phyloP scores from a whole-genome alignment of 306 rosid species.

The Quercus wislizeni region DNA sequence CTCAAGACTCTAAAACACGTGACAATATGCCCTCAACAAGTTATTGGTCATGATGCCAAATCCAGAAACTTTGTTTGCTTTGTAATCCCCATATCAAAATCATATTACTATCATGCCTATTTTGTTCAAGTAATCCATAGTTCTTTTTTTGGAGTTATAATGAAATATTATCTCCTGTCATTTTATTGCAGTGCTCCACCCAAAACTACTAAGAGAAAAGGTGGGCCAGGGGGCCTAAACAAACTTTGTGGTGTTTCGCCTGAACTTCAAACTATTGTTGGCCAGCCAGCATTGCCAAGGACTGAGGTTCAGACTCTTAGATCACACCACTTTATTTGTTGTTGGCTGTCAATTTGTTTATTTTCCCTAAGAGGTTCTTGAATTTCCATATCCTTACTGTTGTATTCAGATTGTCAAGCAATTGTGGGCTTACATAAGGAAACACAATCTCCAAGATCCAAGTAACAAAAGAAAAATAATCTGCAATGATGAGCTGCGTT shows the following conservation, averaged over 20 bases:
- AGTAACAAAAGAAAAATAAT: constrained; percentile 61
- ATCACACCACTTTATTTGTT: neutral
- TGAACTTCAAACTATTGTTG: constrained; percentile 87
- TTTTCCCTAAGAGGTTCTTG: constrained; percentile 18
- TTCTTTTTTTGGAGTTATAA: constrained; percentile 11
- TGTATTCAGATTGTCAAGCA: constrained; percentile 60
- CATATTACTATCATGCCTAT: neutral
- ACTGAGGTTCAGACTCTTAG: constrained; percentile 56
- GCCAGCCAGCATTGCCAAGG: constrained; percentile 73
- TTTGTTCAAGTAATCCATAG: neutral
- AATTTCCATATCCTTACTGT: neutral
- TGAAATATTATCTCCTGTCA: neutral
- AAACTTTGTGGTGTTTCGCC: constrained; percentile 83
- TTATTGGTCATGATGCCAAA: neutral
- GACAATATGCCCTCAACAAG: neutral
- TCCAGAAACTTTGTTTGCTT: neutral
- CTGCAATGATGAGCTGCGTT: constrained; percentile 58
- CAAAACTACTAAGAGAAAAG: constrained; percentile 68
- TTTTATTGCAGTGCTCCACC: constrained; percentile 47
- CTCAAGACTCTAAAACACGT: neutral
- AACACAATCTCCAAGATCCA: constrained; percentile 58
- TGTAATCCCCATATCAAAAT: neutral
- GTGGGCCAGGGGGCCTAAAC: constrained; percentile 89
- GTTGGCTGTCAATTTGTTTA: neutral
- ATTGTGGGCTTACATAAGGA: constrained; percentile 62